phyloP scores from a whole-genome alignment of 805 yeast species.

The Debaryomyces hansenii region DNA sequence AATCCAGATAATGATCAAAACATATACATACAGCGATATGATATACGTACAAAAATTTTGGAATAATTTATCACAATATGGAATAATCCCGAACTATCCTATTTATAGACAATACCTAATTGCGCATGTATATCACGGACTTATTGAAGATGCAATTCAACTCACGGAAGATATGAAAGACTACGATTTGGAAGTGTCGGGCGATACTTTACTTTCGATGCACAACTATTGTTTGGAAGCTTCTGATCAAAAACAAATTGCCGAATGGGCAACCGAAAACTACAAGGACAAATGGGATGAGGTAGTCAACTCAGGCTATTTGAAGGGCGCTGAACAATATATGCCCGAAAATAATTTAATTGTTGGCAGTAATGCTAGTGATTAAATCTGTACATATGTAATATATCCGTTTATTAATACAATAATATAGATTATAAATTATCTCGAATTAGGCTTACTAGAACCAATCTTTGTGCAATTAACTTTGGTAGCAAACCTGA shows the following conservation, averaged over 20 bases:
- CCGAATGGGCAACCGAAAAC: constrained; percentile 32
- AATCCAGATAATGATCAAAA: constrained; percentile 63
- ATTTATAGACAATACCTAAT: constrained; percentile 61
- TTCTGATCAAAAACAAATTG: constrained; percentile 27
- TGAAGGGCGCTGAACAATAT: constrained; percentile 28
- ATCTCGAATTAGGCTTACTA: neutral
- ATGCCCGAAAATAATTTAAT: constrained; percentile 29
- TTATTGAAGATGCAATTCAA: constrained; percentile 54
- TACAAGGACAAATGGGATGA: constrained; percentile 29
- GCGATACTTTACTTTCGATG: constrained; percentile 47
- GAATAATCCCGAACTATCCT: constrained; percentile 51
- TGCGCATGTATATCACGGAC: constrained; percentile 70
- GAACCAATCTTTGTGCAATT: constrained; percentile 47
- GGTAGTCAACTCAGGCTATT: constrained; percentile 20
- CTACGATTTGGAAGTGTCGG: constrained; percentile 44
- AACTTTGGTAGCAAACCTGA: constrained; percentile 87
- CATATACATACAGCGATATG: constrained; percentile 54
- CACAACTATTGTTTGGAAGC: constrained; percentile 43
- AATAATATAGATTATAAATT: neutral
- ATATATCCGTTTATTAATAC: neutral
- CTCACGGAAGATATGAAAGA: constrained; percentile 49
- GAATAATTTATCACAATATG: constrained; percentile 55
- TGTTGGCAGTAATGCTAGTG: constrained; percentile 11
- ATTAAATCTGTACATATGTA: constrained; percentile 6
- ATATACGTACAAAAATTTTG: constrained; percentile 61